Evolutionary conservation across 352 stramenopile species (phyloP).

Genomic region (Globisporangium echinulatum): DNA sequence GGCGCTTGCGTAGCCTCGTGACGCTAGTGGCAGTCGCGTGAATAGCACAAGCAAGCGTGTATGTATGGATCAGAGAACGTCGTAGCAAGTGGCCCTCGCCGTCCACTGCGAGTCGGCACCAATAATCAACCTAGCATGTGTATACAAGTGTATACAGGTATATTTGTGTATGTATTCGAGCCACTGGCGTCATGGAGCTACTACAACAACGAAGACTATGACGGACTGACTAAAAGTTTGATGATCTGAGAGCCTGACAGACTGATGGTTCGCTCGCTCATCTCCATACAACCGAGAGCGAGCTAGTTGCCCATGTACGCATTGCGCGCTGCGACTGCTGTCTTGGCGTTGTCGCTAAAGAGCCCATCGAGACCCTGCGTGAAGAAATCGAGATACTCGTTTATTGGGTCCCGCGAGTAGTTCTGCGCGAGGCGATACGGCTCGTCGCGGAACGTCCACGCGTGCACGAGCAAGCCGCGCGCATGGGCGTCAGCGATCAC

Average conservation of each 20-base stretch:
- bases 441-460: slow-evolving; percentile 68
- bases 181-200: too few species aligned
- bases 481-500: slow-evolving; percentile 54
- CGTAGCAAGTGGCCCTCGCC: too few species aligned
- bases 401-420: slow-evolving; percentile 52
- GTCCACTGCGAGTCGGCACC: too few species aligned
- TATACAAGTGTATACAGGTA: too few species aligned
- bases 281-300: neutral
- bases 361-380: slow-evolving; percentile 49
- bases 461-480: slow-evolving; percentile 48
- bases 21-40: neutral
- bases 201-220: too few species aligned
- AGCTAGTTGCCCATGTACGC: slow-evolving; percentile 22
- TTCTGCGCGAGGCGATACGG: slow-evolving; percentile 48
- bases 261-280: neutral
- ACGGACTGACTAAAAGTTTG: neutral
- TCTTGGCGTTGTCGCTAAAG: slow-evolving; percentile 63
- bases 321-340: slow-evolving; percentile 30
- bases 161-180: too few species aligned
- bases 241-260: neutral
- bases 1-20: neutral
- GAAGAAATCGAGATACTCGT: slow-evolving; percentile 67
- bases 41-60: neutral
- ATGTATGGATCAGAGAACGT: neutral
- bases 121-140: too few species aligned